These are phyloP conservation scores for Rhynchosporium secalis DNA, from an alignment of 2,329 filamentous ascomycete genomes.

Conservation along the genomic window DNA sequence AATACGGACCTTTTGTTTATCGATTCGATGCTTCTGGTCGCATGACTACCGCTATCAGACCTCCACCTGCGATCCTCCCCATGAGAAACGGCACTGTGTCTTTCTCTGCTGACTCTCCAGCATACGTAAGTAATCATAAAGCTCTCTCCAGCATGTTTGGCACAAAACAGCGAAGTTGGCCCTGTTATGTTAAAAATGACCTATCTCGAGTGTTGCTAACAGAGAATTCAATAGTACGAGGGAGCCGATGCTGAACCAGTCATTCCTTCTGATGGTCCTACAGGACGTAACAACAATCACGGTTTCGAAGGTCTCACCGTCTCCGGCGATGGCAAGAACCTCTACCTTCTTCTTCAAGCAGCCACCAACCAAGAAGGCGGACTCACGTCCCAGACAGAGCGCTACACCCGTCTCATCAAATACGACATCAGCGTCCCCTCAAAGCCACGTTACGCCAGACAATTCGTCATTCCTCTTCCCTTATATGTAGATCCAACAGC, in stretches of 20 bases:
- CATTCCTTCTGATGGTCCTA: constrained; percentile 56
- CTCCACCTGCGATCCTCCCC: constrained; percentile 64
- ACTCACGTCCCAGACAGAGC: constrained; percentile 52
- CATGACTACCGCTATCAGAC: constrained; percentile 63
- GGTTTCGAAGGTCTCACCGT: constrained; percentile 70
- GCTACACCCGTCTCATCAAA: constrained; percentile 61
- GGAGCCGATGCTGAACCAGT: constrained; percentile 43
- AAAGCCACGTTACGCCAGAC: constrained; percentile 51
- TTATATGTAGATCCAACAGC: constrained; percentile 51
- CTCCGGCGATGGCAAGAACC: constrained; percentile 60
- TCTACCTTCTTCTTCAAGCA: constrained; percentile 67
- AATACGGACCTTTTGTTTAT: constrained; percentile 72
- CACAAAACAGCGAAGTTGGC: too few relatives aligned
- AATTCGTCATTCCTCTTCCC: constrained; percentile 68
- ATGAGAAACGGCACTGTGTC: constrained; percentile 59
- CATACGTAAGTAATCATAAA: constrained; percentile 40
- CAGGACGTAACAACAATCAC: constrained; percentile 70
- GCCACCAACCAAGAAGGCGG: constrained; percentile 64
- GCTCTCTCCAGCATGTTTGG: neutral
- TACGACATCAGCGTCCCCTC: constrained; percentile 56
- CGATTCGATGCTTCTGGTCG: constrained; percentile 58
- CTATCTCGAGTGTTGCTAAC: too few relatives aligned
- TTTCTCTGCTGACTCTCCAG: constrained; percentile 65
- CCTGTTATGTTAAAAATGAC: too few relatives aligned
- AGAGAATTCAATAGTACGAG: constrained; percentile 42